Percentiles rank a stretch among this genome's conserved stretches.
Conservation (phyloP, 139 green algal genomes). For the Auxenochlorella pyrenoidosa region DNA sequence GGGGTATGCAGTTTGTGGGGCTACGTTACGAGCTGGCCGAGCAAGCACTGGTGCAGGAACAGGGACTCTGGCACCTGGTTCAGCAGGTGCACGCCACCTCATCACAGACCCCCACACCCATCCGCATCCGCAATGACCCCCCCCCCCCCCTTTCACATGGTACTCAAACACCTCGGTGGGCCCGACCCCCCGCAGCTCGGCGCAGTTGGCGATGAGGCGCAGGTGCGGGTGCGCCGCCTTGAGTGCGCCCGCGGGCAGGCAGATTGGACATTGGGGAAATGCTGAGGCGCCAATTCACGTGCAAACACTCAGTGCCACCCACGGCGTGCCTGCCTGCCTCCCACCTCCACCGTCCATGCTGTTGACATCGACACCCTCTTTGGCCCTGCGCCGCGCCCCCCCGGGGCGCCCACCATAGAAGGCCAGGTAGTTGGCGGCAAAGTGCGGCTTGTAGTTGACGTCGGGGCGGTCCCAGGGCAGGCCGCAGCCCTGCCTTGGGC, state of each 20-base stretch:
- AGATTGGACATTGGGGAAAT: neutral
- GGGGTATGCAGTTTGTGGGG: neutral
- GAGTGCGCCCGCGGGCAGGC: constrained; percentile 37
- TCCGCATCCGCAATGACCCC: too few relatives aligned
- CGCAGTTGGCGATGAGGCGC: constrained; percentile 65
- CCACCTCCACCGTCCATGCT: too few relatives aligned
- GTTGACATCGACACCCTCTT: too few relatives aligned
- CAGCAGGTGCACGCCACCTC: neutral
- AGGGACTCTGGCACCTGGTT: neutral
- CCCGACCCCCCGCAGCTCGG: constrained; percentile 50
- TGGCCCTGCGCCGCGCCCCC: too few relatives aligned
- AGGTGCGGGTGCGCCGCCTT: constrained; percentile 44
- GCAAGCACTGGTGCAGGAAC: too few relatives aligned
- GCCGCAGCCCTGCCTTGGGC: constrained; percentile 10
- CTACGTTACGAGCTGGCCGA: neutral
- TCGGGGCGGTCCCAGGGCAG: constrained; percentile 27
- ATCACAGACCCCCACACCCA: too few relatives aligned
- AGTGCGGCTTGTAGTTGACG: constrained; percentile 39
- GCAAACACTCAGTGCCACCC: too few relatives aligned
- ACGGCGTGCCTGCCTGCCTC: too few relatives aligned
- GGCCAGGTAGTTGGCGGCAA: constrained; percentile 51
- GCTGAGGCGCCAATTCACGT: too few relatives aligned
- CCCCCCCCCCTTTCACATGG: neutral
- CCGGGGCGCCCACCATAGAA: constrained; percentile 31
- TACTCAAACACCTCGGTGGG: constrained; percentile 38